Conservation (phyloP, 441 rosid species). For the Erysimum cheiri region DNA sequence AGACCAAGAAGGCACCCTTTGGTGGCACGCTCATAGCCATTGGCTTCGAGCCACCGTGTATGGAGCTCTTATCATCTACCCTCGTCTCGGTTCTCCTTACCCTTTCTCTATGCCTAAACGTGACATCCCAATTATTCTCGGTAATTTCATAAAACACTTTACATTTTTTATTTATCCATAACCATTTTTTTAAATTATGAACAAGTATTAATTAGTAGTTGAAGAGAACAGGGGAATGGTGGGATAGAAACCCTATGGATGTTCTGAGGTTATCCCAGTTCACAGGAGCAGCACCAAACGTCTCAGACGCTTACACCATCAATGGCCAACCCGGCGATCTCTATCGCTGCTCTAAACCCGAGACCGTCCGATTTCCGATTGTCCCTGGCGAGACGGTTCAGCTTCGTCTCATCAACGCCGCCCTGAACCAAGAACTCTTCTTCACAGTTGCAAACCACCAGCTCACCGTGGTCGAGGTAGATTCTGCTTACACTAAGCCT, state of each 20-base stretch:
- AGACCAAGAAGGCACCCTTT: conserved; percentile 67
- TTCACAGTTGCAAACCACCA: conserved; percentile 67
- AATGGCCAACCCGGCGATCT: conserved; percentile 68
- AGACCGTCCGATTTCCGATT: conserved; percentile 49
- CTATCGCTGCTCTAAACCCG: conserved; percentile 53
- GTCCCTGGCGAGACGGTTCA: conserved; percentile 61
- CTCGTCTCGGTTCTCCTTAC: conserved; percentile 59
- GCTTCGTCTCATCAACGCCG: conserved; percentile 70
- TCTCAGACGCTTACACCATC: conserved; percentile 62
- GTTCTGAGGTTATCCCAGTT: conserved; percentile 50
- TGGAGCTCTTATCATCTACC: conserved; percentile 69
- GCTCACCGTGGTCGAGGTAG: conserved; percentile 61
- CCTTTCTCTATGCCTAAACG: conserved; percentile 66
- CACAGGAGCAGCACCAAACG: conserved; percentile 61
- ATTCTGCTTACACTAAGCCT: conserved; percentile 64
- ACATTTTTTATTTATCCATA: neutral
- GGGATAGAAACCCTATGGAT: conserved; percentile 61
- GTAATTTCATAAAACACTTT: conserved; percentile 41
- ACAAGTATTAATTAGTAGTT: neutral
- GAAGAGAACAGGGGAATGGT: conserved; percentile 55
- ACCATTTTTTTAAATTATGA: neutral
- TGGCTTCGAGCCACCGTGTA: conserved; percentile 82
- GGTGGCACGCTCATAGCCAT: conserved; percentile 85
- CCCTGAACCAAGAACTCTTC: conserved; percentile 69
- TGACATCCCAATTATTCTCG: conserved; percentile 72